These are phyloP conservation scores for Prototheca cutis DNA, from an alignment of 163 green algal genomes.

Conservation along the genomic window DNA sequence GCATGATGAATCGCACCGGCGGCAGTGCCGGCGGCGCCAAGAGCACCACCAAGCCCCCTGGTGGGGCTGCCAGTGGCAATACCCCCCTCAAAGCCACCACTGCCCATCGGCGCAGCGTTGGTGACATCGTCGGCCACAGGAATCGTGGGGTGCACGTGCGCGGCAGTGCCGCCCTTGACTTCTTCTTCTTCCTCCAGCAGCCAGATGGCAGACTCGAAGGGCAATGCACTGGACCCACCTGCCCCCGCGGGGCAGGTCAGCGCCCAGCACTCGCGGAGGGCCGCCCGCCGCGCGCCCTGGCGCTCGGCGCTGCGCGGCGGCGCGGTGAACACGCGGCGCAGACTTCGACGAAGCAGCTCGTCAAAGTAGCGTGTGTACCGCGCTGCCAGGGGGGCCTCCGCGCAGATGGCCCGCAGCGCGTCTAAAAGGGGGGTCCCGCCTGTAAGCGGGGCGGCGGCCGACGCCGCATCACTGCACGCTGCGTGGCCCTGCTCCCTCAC, in stretches of 20 bases:
- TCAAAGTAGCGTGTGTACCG: slow-evolving; percentile 37
- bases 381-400: slow-evolving; percentile 10
- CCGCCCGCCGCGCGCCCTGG: slow-evolving; percentile 34
- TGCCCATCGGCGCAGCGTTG: no score
- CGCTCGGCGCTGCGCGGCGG: slow-evolving; percentile 32
- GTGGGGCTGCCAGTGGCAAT: no score
- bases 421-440: background rate
- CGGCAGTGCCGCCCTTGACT: slow-evolving; percentile 26
- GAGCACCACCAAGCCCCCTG: no score
- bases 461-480: no score
- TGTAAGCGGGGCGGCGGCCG: no score
- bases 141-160: background rate
- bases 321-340: slow-evolving; percentile 37
- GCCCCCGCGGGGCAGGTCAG: slow-evolving; percentile 23
- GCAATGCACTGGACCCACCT: slow-evolving; percentile 29
- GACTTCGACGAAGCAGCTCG: slow-evolving; percentile 37
- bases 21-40: no score
- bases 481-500: slow-evolving; percentile 4
- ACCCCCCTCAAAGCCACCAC: no score
- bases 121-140: no score
- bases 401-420: slow-evolving; percentile 4
- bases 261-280: slow-evolving; percentile 36
- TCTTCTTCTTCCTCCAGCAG: slow-evolving; percentile 55
- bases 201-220: slow-evolving; percentile 52
- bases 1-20: no score